phyloP scores from a whole-genome alignment of 192 early-diverging fungal genomes.

The Pilaira anomala region DNA sequence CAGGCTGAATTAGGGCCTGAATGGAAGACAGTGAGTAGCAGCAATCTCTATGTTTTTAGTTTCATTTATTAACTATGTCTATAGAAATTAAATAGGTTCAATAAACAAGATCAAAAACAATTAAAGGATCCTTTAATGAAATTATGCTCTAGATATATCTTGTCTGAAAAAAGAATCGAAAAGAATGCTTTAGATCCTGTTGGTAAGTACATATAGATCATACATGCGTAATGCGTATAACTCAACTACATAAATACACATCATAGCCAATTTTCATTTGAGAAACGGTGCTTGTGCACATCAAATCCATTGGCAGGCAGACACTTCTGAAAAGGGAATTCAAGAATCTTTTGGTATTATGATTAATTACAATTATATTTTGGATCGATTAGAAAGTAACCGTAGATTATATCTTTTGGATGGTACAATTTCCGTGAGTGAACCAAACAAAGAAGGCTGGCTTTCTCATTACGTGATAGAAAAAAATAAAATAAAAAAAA shows the following conservation, averaged over 20 bases:
- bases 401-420: slow-evolving; percentile 68
- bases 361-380: slow-evolving; percentile 89
- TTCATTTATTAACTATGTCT: background rate
- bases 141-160: slow-evolving; percentile 54
- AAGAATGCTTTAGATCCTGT: slow-evolving; percentile 81
- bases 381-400: slow-evolving; percentile 76
- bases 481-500: slow-evolving; percentile 6
- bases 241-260: background rate
- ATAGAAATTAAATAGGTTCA: slow-evolving; percentile 12
- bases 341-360: slow-evolving; percentile 89
- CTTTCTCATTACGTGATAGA: slow-evolving; percentile 12
- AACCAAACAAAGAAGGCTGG: background rate
- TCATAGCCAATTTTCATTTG: slow-evolving; percentile 86
- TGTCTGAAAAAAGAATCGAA: slow-evolving; percentile 62
- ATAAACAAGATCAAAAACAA: slow-evolving; percentile 8
- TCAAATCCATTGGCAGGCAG: slow-evolving; percentile 85
- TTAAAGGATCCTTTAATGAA: slow-evolving; percentile 59
- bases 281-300: slow-evolving; percentile 91
- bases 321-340: slow-evolving; percentile 76
- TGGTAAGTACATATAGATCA: slow-evolving; percentile 35
- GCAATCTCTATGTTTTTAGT: too few relatives aligned
- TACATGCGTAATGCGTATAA: background rate
- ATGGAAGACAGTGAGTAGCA: background rate
- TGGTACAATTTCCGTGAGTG: slow-evolving; percentile 57
- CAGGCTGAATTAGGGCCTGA: background rate